Percentiles rank a stretch among this genome's conserved stretches.
phyloP scores from a whole-genome alignment of 805 yeast species.

The Teunomyces barrocoloradensis region DNA sequence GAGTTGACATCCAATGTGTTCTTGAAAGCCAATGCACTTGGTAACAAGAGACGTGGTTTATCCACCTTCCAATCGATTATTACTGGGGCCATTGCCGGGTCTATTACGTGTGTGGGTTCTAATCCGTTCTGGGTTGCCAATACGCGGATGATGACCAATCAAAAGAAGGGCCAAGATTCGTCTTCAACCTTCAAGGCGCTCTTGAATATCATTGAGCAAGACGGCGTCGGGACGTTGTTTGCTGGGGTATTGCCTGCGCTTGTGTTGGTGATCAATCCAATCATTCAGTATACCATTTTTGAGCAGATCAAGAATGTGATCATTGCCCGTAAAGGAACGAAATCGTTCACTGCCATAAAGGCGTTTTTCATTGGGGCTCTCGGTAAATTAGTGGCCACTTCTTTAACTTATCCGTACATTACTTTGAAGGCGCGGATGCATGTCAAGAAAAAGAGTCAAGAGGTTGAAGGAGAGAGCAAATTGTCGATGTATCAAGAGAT shows the following conservation, averaged over 20 bases:
- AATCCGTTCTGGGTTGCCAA: slow-evolving; percentile 96
- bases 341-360: slow-evolving; percentile 61
- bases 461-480: slow-evolving; percentile 18
- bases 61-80: slow-evolving; percentile 65
- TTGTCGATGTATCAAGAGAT: slow-evolving; percentile 50
- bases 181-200: slow-evolving; percentile 56
- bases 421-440: slow-evolving; percentile 90
- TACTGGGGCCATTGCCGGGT: slow-evolving; percentile 85
- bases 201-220: slow-evolving; percentile 60
- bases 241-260: slow-evolving; percentile 88
- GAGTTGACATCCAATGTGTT: slow-evolving; percentile 61
- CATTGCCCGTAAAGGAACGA: slow-evolving; percentile 49
- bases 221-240: slow-evolving; percentile 71
- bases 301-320: slow-evolving; percentile 78
- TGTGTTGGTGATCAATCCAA: slow-evolving; percentile 81
- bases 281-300: slow-evolving; percentile 86
- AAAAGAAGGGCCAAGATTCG: slow-evolving; percentile 23
- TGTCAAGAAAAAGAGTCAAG: slow-evolving; percentile 43
- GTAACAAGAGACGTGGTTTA: slow-evolving; percentile 36
- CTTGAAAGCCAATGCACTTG: slow-evolving; percentile 29
- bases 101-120: slow-evolving; percentile 74
- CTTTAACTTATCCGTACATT: slow-evolving; percentile 86
- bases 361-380: slow-evolving; percentile 87
- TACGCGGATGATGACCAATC: slow-evolving; percentile 76
- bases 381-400: slow-evolving; percentile 87